Conservation (phyloP, 2,329 filamentous ascomycete species). For the Phialophora expanda region DNA sequence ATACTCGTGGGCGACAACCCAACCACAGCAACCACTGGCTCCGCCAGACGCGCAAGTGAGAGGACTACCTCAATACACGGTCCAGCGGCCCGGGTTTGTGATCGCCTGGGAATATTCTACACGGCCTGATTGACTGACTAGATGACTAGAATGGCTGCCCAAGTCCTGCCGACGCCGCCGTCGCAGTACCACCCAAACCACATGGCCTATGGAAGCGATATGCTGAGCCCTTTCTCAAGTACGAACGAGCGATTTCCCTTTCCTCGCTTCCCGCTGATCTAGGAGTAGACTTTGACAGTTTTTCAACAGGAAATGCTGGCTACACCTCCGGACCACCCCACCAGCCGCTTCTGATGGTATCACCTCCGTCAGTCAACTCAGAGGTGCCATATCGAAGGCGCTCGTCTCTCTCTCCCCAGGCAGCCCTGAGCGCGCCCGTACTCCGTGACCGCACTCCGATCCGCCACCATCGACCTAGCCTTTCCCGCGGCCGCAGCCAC, state of each 20-base stretch:
- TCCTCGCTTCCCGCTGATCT: constrained; percentile 19
- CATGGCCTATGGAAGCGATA: constrained; percentile 28
- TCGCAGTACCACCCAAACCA: constrained; percentile 24
- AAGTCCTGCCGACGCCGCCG: constrained; percentile 29
- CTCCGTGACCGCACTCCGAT: constrained; percentile 38
- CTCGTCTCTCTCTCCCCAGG: constrained; percentile 31
- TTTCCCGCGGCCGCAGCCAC: constrained; percentile 34
- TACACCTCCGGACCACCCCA: constrained; percentile 21
- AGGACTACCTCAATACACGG: constrained; percentile 19
- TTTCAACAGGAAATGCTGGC: constrained; percentile 17
- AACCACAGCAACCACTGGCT: constrained; percentile 15
- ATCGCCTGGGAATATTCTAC: neutral
- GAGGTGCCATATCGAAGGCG: constrained; percentile 26
- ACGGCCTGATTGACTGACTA: constrained; percentile 9
- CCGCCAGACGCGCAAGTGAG: constrained; percentile 12
- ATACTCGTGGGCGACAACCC: constrained; percentile 21
- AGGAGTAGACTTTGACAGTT: constrained; percentile 20
- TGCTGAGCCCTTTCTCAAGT: constrained; percentile 22
- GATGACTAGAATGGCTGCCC: constrained; percentile 34
- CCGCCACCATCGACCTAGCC: constrained; percentile 31
- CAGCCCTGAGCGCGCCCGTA: constrained; percentile 13
- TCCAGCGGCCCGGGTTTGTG: constrained; percentile 32
- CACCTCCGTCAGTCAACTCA: constrained; percentile 20
- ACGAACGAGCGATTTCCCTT: neutral
- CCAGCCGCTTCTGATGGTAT: constrained; percentile 29